Evolutionary conservation across 2,329 filamentous ascomycete species (phyloP), one percentile per base, ranked within the genome.

Genomic region (Simplicillium aogashimaense): DNA sequence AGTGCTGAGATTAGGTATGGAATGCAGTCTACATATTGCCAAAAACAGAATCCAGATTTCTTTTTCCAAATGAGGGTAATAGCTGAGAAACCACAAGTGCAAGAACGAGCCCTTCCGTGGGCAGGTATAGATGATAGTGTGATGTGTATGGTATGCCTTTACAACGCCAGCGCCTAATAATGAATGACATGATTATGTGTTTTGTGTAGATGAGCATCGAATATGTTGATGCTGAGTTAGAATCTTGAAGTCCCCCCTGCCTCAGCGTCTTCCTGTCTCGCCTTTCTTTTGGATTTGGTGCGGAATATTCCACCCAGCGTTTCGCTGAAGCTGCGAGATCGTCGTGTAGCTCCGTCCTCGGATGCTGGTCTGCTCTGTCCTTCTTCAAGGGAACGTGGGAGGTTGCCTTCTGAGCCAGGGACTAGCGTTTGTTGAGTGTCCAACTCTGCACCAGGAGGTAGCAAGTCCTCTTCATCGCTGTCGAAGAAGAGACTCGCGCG

Each of bases 401-500:
- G 37, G 32, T 50, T 50, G 35, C 52, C 51, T 3, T 57, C 56
- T 12, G 58, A 55, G 8, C 45, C 48, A 14, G 48, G 48, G 3
- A 50, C 42, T 39, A 45, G 12, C 42, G 45, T 20, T 47, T 52
- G 36, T 45, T 45, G 45, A 25, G 46, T 37, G 20, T 43, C 46
- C 14, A 46, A 36, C 11, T 53, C 45, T 28, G 55, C 49, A 39
- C 53, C 11, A 11, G 30, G n/a, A 25, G 20, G 17, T 25, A 12
- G 35, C 4, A 25, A 12, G 15, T 43, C 53, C 25, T 66, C 60
- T 15, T 62, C 60, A 14, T 64, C 62, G 35, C 71, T 63, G 35
- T 69, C 60, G 45, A 76, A 69, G 52, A 73, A 78, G 29, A 78
- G 57, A 40, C 73, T 76, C 11, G 72, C 66, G 36, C 72, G 61